Evolutionary conservation across 2,329 filamentous ascomycete species (phyloP).

Genomic region (Ceratocystiopsis brevicomis): DNA sequence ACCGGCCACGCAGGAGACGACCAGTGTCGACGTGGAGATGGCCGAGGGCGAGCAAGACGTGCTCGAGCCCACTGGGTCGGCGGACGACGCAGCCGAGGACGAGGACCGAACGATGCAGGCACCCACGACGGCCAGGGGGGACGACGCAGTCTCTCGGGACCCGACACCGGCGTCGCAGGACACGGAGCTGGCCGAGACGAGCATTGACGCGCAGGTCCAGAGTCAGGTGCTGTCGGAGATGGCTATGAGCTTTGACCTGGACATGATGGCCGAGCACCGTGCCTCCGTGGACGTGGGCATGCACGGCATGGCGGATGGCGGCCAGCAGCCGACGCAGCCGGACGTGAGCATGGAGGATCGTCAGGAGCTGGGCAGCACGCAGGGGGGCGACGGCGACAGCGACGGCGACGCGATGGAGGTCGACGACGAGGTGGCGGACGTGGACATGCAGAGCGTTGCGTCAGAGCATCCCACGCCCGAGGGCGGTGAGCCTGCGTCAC

Average conservation of each 20-base stretch:
- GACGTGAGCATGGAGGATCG: not conserved
- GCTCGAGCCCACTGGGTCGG: not conserved
- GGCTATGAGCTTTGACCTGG: constrained; percentile 7
- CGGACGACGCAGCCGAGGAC: not conserved
- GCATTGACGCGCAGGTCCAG: constrained; percentile 5
- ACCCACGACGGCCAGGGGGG: not conserved
- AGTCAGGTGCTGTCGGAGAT: constrained; percentile 9
- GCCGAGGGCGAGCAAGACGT: not conserved
- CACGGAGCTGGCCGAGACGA: not conserved
- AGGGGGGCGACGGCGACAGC: not conserved
- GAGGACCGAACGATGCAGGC: constrained; percentile 1
- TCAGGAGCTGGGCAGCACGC: not conserved
- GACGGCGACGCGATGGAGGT: constrained; percentile 7
- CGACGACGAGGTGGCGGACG: constrained; percentile 6
- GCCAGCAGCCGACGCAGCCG: no score
- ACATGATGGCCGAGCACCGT: not conserved
- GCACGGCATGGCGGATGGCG: not conserved
- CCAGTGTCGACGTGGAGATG: constrained; percentile 1
- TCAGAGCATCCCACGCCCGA: constrained; percentile 1
- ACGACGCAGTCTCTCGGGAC: no score
- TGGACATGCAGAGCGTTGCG: constrained; percentile 6
- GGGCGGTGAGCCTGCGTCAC: not conserved
- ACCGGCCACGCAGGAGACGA: constrained; percentile 1
- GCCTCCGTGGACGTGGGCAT: not conserved
- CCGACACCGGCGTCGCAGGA: not conserved